Base-by-base conservation (phyloP, 371 early-diverging fungal species). In the Apophysomyces variabilis region DNA sequence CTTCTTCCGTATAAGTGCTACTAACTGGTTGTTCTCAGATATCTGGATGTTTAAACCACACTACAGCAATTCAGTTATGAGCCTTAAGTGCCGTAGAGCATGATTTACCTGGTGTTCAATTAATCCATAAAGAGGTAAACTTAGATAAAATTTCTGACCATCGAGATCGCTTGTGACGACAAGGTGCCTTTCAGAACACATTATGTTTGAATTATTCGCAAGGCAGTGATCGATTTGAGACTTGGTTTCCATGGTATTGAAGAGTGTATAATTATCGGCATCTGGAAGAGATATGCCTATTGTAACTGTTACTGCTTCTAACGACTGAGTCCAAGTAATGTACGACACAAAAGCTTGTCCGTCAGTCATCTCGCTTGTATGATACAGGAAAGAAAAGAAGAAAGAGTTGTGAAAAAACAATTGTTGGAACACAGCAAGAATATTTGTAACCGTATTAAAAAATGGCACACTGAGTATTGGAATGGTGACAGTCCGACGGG, bases 101-200 rank as follows among this genome's bases (percentile, higher is more conserved):
- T 50, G 21, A 21, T 7, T 50, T 50, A 50, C 54, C 54, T 50
- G 54, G 21, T 50, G 9, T 21, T 50, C 54, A 21, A 50, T 50
- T 50, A 5, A 21, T 50, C 21, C 54, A 50, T 50, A 50, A 7
- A 50, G 21, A 21, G 54, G 54, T 21, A 50, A 50, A 50, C 54
- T 50, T n/a, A 50, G 21, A 50, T 50, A 50, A 50, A 50, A 26
- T 5, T n/a, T 50, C 21, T 50, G 54, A 11, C 54, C 21, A 21
- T 50, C 54, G 7, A n/a, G 16, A 7, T 21, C 3, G 21, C 21
- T 50, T 4, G 54, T 26, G 9, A 50, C 21, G 21, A 50, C 54
- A 21, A 50, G 21, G 11, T 50, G 21, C 21, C 21, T n/a, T 21
- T 50, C 54, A 21, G 54, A 18, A 50, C 54, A 50, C 18, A 26